Base-by-base conservation (phyloP, 2,329 filamentous ascomycete genomes). In the Triangularia setosa region DNA sequence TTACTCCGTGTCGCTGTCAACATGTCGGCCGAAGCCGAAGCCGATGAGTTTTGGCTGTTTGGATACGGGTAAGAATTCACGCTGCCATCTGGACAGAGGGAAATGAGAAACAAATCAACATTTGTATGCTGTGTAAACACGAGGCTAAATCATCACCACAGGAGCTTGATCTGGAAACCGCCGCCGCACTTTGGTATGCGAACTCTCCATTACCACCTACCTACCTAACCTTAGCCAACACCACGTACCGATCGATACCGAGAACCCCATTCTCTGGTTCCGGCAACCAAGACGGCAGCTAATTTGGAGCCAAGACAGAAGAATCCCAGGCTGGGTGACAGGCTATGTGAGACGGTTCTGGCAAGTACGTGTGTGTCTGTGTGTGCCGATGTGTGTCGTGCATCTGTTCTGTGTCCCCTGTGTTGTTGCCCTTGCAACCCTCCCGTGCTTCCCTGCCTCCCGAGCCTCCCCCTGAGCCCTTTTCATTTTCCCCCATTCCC, bases 121-220 rank as follows among this genome's bases (percentile, higher is more conserved):
- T 44, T 18, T 54, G 12, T 35, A 30, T 64, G 35, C 11, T 56
- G 40, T 56, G 30, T 24, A 58, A 61, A 60, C 35, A 65, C 58
- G 40, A 23, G 18, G 30, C 40, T 48, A 48, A 48, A 48, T 48
- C 27, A 8, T 16, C 52, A 55, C 52, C 4, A 54, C 58, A 95
- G 94, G 79, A 97, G 93, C 76, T 80, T 99, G 75, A 97, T 99
- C 72, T 99, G 93, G 93, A 99, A 98, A 77, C 94, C 95, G 63
- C 95, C 95, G 67, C 95, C 95, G 70, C 91, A 97, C 75, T 97
- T 90, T 75, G 94, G 94, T 97, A 88, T 67, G 35, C 40, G 21
- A 27, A 48, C 16, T 23, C 44, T 28, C 23, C 40, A n/a, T 28
- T 25, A 53, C 25, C n/a, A 18, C 58, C 58, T 28, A 48, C 24